Base-by-base conservation (phyloP, 129 eudicot genomes). In the Rutidosis leptorrhynchoides region DNA sequence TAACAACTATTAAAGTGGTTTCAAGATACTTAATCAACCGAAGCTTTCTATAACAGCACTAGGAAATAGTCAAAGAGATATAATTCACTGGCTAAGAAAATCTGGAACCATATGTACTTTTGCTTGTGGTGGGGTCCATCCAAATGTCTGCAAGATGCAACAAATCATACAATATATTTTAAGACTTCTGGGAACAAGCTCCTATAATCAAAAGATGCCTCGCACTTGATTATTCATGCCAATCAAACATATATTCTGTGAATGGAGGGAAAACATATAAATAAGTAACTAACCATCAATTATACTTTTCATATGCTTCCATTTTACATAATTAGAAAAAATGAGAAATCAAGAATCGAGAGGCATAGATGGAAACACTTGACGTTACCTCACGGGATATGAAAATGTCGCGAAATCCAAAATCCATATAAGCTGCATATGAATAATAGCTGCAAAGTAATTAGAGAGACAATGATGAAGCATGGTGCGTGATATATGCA, bases 351-450 rank as follows among this genome's bases (percentile, higher is more conserved):
- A 37, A 62, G 51, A 35, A 52, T n/a, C 24, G 21, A 43, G 63
- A 62, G 12, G 29, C 71, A 63, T 16, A 73, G 46, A 53, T 35
- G 32, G 55, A 7, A 30, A 67, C 12, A 57, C 11, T 8, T n/a
- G n/a, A 29, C 20, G 65, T 70, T 76, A 88, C 95, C 95, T 92
- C 96, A 45, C 98, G 90, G 19, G 98, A 92, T 71, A 92, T 82
- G 74, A 92, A 92, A 70, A 92, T 85, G 74, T 92, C 98, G 29
- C 96, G 98, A 64, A 87, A 92, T 62, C 98, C 98, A 80, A 92
- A 92, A 83, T 92, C 98, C 78, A 88, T 85, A 68, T 62, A 92
- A 52, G 98, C 90, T 64, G 80, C 75, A 63, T 85, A 92, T 23
- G 98, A 92, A 76, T 92, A 92, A 69, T 92, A 92, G 77, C 98